Evolutionary conservation across 2,329 filamentous ascomycete genomes (phyloP), one percentile per base, ranked within the genome.

Genomic region (Exophiala calicioides): DNA sequence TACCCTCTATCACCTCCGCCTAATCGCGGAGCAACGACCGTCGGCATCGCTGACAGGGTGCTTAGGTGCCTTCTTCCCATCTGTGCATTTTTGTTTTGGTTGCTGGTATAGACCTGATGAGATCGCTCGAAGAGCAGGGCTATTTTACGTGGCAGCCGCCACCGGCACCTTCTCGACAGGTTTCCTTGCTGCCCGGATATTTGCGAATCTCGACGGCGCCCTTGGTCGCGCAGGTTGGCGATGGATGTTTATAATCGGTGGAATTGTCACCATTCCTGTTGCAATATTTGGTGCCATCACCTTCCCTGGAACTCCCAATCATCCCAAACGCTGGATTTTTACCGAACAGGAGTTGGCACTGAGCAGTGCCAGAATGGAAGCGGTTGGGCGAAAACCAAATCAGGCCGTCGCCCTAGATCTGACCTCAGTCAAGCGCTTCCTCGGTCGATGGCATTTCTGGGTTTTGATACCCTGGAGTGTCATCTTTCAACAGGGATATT

Each of bases 51-150:
- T n/a, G n/a, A n/a, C n/a, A n/a, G n/a, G n/a, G n/a, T n/a, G n/a
- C n/a, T n/a, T n/a, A n/a, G n/a, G n/a, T n/a, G n/a, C 39, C 15
- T 55, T 51, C 30, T 55, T 55, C 37, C 37, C 37, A 18, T 52
- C 72, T 67, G 59, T 62, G 18, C 54, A 47, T 15, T 61, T 58
- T 23, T 29, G 63, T 9, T 44, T 59, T 4, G 57, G 57, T 12
- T 42, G 45, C 19, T 59, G 57, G 57, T 59, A 59, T 32, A 50
- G 50, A 6, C 48, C 53, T 5, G 60, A 58, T 20, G 66, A 68
- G 50, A 58, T 68, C 15, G 65, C 62, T 0, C 68, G 67, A 20
- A 58, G 66, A 12, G 65, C 60, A 13, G 66, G 62, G 2, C 62
- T 68, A 18, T 68, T 68, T 49, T 65, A 64, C 2, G 59, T 62